phyloP scores from a whole-genome alignment of 768 basidiomycete genomes.

The Suillus luteus region DNA sequence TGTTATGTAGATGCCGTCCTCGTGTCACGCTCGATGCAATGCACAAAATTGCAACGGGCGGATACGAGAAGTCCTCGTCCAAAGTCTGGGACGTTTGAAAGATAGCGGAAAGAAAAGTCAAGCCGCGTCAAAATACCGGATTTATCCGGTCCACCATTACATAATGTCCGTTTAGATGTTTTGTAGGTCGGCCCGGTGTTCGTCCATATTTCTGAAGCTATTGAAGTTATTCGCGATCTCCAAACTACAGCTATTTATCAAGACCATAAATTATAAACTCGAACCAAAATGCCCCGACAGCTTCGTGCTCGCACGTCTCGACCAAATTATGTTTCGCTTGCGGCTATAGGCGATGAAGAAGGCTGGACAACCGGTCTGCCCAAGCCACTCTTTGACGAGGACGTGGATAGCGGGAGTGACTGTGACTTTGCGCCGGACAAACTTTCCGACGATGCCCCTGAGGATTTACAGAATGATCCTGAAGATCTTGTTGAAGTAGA shows the following conservation, averaged over 20 bases:
- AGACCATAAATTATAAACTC: neutral
- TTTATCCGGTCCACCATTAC: too few species aligned
- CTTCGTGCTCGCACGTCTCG: conserved; percentile 57
- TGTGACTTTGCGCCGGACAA: conserved; percentile 58
- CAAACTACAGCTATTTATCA: neutral
- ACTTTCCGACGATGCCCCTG: conserved; percentile 31
- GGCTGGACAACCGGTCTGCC: conserved; percentile 43
- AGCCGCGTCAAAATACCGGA: too few species aligned
- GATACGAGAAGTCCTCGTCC: neutral
- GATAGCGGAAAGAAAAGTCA: too few species aligned
- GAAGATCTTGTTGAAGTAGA: conserved; percentile 34
- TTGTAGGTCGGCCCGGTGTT: too few species aligned
- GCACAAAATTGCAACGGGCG: neutral
- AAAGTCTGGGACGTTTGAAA: neutral
- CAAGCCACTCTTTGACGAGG: conserved; percentile 21
- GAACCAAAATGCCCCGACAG: conserved; percentile 49
- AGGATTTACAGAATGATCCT: conserved; percentile 32
- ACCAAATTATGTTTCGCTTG: conserved; percentile 49
- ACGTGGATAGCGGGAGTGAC: conserved; percentile 51
- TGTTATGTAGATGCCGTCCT: neutral
- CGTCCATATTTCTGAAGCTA: too few species aligned
- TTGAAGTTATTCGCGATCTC: too few species aligned
- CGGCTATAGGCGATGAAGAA: conserved; percentile 36
- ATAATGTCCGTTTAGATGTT: too few species aligned
- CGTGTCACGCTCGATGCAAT: neutral